These are phyloP conservation scores for Escovopsis weberi DNA, from an alignment of 2,329 filamentous ascomycete species.

Conservation along the genomic window DNA sequence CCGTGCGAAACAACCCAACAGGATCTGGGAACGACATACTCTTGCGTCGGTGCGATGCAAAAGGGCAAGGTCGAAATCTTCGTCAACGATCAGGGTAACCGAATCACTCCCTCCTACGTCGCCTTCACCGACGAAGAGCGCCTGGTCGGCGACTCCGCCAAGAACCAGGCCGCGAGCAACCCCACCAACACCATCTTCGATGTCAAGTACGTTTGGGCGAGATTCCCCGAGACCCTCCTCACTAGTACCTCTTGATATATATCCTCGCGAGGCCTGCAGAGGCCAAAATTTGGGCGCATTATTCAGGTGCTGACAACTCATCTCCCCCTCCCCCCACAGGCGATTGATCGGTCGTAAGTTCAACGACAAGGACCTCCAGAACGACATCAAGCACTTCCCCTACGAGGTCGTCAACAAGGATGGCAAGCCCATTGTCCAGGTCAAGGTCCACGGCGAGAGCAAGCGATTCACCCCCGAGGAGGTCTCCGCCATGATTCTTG, in stretches of 20 bases:
- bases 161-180: slow-evolving; percentile 84
- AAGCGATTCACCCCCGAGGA: slow-evolving; percentile 72
- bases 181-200: slow-evolving; percentile 65
- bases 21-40: slow-evolving; percentile 80
- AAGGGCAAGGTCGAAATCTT: slow-evolving; percentile 91
- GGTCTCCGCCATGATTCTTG: slow-evolving; percentile 65
- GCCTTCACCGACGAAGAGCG: slow-evolving; percentile 95
- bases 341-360: slow-evolving; percentile 78
- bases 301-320: not conserved
- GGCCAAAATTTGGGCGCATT: not conserved
- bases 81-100: slow-evolving; percentile 93
- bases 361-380: slow-evolving; percentile 73
- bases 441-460: slow-evolving; percentile 47
- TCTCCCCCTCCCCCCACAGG: slow-evolving; percentile 25
- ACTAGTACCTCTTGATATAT: too few relatives aligned
- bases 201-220: slow-evolving; percentile 57
- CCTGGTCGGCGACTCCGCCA: slow-evolving; percentile 91
- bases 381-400: slow-evolving; percentile 95
- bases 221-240: not conserved
- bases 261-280: too few relatives aligned
- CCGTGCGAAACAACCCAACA: slow-evolving; percentile 10
- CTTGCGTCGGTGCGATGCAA: slow-evolving; percentile 90
- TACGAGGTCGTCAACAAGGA: slow-evolving; percentile 86
- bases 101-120: slow-evolving; percentile 89
- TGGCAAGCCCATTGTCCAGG: slow-evolving; percentile 76